Percentiles rank a stretch among this genome's conserved stretches.
phyloP scores from a whole-genome alignment of 202 grass and related monocot genomes.

The Hordeum pubiflorum region DNA sequence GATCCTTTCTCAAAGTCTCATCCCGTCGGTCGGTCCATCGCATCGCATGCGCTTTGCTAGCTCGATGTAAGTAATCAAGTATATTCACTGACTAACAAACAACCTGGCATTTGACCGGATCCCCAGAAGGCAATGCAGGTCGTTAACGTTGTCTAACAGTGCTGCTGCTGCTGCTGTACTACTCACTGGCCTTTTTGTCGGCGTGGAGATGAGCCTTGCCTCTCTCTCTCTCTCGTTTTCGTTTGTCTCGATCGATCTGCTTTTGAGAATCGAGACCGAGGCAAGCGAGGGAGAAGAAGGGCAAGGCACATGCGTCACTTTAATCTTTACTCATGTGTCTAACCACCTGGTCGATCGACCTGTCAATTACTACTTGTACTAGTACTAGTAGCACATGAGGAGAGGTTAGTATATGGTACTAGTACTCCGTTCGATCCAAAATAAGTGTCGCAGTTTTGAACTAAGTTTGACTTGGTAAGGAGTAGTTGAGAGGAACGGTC shows the following conservation, averaged over 20 bases:
- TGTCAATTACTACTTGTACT: no score
- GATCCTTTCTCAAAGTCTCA: not conserved
- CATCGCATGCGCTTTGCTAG: not conserved
- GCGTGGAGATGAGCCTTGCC: not conserved
- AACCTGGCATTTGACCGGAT: conserved; percentile 10
- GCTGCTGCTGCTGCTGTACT: not conserved
- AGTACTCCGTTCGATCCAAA: no score
- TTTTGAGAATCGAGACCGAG: not conserved
- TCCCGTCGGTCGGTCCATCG: no score
- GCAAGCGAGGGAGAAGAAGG: not conserved
- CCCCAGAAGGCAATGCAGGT: not conserved
- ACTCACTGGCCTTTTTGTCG: not conserved
- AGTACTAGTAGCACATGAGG: no score
- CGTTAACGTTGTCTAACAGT: not conserved
- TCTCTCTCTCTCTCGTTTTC: not conserved
- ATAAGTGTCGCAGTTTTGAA: no score
- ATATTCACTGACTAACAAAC: not conserved
- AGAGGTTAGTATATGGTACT: no score
- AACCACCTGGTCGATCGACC: no score
- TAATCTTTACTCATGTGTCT: no score
- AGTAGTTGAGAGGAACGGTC: not conserved
- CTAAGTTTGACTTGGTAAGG: no score
- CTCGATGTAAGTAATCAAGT: not conserved
- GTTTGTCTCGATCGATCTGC: not conserved
- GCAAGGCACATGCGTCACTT: not conserved